Percentiles rank a stretch among this genome's conserved stretches.
Conservation (phyloP, 2,329 filamentous ascomycete genomes). For the Acrocalymma vagum region DNA sequence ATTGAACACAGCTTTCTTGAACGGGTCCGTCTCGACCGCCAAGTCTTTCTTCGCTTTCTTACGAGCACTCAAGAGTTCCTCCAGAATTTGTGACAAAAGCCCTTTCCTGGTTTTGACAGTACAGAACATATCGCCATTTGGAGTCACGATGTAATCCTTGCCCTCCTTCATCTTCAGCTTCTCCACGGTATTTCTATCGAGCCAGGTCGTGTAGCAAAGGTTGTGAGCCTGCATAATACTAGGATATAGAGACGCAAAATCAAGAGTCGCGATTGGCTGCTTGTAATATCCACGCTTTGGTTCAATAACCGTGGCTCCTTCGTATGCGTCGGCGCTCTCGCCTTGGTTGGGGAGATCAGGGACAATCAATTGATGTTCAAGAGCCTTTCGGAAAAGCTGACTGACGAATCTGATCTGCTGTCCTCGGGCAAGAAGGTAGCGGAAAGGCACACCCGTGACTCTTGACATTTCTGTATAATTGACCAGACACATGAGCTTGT, state of each 20-base stretch:
- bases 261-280: conserved; percentile 92
- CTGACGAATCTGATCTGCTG: conserved; percentile 99
- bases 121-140: conserved; percentile 92
- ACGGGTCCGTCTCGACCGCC: conserved; percentile 87
- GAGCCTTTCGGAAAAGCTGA: conserved; percentile 92
- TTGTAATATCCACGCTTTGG: conserved; percentile 93
- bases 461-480: conserved; percentile 99
- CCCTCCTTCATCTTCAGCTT: conserved; percentile 81
- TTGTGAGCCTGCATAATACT: conserved; percentile 99
- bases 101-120: conserved; percentile 91
- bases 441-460: conserved; percentile 98
- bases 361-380: conserved; percentile 93
- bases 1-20: conserved; percentile 97
- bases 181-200: conserved; percentile 81
- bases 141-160: conserved; percentile 95
- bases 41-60: conserved; percentile 95
- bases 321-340: conserved; percentile 84
- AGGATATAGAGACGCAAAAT: conserved; percentile 98
- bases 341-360: conserved; percentile 79
- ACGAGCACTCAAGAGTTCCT: conserved; percentile 89
- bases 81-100: conserved; percentile 91
- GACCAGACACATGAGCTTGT: conserved; percentile 97
- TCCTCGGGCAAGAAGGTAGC: conserved; percentile 87
- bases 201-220: conserved; percentile 92
- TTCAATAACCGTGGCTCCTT: conserved; percentile 97